Evolutionary conservation across 2,329 filamentous ascomycete genomes (phyloP).

Genomic region (Phyllosticta citrichinensis): DNA sequence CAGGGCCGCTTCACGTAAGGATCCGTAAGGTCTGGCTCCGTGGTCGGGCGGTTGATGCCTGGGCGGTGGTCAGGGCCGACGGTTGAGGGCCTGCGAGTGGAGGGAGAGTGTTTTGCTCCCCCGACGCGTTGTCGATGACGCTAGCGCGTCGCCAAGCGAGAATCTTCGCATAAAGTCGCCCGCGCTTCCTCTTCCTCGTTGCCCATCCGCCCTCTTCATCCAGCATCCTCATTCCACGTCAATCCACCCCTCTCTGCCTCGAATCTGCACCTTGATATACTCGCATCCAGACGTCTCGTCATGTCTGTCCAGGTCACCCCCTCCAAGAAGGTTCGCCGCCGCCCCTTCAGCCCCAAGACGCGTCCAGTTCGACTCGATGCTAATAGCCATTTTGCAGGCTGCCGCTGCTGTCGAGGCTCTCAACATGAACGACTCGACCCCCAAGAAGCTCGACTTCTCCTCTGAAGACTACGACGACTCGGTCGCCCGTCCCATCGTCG

Average conservation of each 20-base stretch:
- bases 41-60: constrained; percentile 1
- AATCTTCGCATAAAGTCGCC: constrained; percentile 2
- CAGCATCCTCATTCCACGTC: constrained; percentile 5
- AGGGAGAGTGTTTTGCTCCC: constrained; percentile 6
- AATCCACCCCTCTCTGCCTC: neutral
- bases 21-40: constrained; percentile 3
- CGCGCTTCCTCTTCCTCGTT: neutral
- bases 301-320: constrained; percentile 67
- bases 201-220: neutral
- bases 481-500: constrained; percentile 46
- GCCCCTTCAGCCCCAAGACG: constrained; percentile 18
- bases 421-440: constrained; percentile 78
- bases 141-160: constrained; percentile 8
- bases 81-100: neutral
- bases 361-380: constrained; percentile 25
- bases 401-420: constrained; percentile 77
- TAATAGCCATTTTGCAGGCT: constrained; percentile 48
- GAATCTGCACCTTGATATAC: neutral
- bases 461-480: constrained; percentile 48
- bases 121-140: constrained; percentile 4
- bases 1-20: neutral
- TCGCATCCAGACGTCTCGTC: constrained; percentile 21
- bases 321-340: constrained; percentile 56
- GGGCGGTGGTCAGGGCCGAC: constrained; percentile 3
- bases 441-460: constrained; percentile 80